Conservation (phyloP, 2,329 filamentous ascomycete species). For the Penicillium sp. region DNA sequence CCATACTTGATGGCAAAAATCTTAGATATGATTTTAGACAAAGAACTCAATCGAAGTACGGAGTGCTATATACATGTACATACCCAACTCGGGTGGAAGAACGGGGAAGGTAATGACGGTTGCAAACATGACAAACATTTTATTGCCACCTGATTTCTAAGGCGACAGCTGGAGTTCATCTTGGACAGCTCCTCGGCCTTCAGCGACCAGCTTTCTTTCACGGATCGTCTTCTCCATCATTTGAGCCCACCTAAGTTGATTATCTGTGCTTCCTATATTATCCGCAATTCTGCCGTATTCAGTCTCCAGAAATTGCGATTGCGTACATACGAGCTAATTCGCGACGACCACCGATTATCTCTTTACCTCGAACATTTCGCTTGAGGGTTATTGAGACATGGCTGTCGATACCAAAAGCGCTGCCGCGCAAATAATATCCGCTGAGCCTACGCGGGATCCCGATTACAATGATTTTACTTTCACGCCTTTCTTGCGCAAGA, state of each 20-base stretch:
- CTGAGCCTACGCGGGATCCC: constrained; percentile 37
- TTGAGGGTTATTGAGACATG: constrained; percentile 24
- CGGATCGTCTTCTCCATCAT: neutral
- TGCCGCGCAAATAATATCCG: constrained; percentile 37
- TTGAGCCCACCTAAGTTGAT: neutral
- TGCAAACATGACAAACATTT: constrained; percentile 13
- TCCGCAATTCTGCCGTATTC: neutral
- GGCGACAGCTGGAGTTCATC: constrained; percentile 5
- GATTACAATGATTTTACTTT: constrained; percentile 72
- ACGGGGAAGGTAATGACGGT: neutral
- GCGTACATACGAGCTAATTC: neutral
- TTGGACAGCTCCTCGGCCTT: constrained; percentile 7
- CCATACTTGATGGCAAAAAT: too few relatives aligned
- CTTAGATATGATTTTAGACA: too few relatives aligned
- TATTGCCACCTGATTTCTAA: constrained; percentile 13
- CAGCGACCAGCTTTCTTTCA: neutral
- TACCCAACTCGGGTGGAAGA: too few relatives aligned
- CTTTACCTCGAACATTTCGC: neutral
- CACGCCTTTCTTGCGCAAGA: constrained; percentile 77
- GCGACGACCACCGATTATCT: neutral
- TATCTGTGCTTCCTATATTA: too few relatives aligned
- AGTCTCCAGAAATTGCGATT: neutral
- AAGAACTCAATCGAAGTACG: too few relatives aligned
- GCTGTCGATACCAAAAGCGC: constrained; percentile 34
- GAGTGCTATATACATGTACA: too few relatives aligned